Conservation (phyloP, 495 filamentous ascomycete genomes). For the Xylaria grammica region DNA sequence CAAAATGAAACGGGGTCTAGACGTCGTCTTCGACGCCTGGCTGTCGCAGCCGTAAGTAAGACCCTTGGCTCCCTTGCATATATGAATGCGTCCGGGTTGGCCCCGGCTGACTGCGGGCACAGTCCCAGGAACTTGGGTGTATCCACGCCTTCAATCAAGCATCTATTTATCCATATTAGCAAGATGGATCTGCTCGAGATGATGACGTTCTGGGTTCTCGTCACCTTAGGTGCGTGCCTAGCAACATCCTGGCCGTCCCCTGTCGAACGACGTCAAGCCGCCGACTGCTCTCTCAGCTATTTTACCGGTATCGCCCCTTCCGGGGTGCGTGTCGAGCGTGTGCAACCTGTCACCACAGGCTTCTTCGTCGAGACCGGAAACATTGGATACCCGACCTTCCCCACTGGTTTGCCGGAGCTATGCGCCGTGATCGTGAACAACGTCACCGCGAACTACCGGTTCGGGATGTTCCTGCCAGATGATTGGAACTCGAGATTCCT, state of each 20-base stretch:
- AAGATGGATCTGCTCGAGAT: slow-evolving; percentile 1
- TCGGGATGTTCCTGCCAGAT: slow-evolving; percentile 59
- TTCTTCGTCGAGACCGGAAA: slow-evolving; percentile 37
- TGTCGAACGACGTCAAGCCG: slow-evolving; percentile 23
- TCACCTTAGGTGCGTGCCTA: slow-evolving; percentile 8
- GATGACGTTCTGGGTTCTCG: slow-evolving; percentile 3
- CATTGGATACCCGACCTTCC: slow-evolving; percentile 46
- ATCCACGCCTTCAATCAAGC: background rate
- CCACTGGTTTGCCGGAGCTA: slow-evolving; percentile 48
- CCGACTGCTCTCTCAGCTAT: slow-evolving; percentile 27
- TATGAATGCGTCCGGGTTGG: background rate
- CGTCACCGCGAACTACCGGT: slow-evolving; percentile 51
- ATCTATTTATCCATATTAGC: background rate
- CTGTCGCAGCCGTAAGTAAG: slow-evolving; percentile 4
- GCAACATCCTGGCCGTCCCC: slow-evolving; percentile 6
- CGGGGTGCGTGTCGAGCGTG: slow-evolving; percentile 27
- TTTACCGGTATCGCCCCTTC: slow-evolving; percentile 28
- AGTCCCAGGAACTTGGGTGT: background rate
- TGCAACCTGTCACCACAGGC: slow-evolving; percentile 32
- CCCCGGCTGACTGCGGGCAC: background rate
- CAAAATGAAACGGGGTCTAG: background rate
- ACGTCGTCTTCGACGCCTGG: slow-evolving; percentile 10
- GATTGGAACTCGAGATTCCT: slow-evolving; percentile 50
- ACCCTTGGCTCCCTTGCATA: slow-evolving; percentile 9
- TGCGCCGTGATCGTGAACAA: slow-evolving; percentile 59